phyloP scores from a whole-genome alignment of 176 grass and related monocot genomes.

The Ampelocalamus luodianensis region DNA sequence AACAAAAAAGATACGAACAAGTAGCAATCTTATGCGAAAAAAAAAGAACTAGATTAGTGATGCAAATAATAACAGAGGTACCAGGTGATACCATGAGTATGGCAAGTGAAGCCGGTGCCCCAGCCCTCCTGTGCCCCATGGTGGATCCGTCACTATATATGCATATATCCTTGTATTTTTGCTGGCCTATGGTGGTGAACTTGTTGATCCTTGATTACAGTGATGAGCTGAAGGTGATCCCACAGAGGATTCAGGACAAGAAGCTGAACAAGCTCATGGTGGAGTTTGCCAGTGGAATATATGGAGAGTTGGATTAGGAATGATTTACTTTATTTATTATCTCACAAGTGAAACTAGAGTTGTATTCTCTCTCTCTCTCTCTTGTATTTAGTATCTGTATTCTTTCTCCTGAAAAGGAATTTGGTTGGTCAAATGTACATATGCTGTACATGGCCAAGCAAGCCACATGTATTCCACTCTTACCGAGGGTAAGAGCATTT shows the following conservation, averaged over 20 bases:
- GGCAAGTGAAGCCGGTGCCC: too few species aligned
- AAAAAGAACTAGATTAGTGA: too few species aligned
- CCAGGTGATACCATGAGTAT: too few species aligned
- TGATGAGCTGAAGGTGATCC: constrained; percentile 69
- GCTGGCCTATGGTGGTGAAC: neutral
- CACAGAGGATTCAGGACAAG: constrained; percentile 79
- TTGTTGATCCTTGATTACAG: constrained; percentile 36
- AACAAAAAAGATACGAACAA: too few species aligned
- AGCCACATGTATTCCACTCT: constrained; percentile 48
- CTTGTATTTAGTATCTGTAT: constrained; percentile 32
- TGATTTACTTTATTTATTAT: neutral
- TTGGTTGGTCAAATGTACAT: constrained; percentile 58
- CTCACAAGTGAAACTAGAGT: constrained; percentile 34
- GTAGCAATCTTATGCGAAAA: too few species aligned
- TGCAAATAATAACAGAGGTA: too few species aligned
- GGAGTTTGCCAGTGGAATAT: constrained; percentile 64
- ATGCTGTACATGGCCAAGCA: constrained; percentile 60
- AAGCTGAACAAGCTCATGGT: constrained; percentile 88
- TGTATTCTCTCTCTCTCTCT: neutral
- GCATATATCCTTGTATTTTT: neutral
- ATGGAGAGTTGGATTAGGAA: constrained; percentile 63
- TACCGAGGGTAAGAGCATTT: constrained; percentile 44
- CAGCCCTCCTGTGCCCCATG: too few species aligned
- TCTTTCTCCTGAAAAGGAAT: constrained; percentile 37
- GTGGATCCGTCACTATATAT: too few species aligned